These are phyloP conservation scores for Plantago lanceolata DNA, from an alignment of 305 asterid genomes.

Conservation along the genomic window DNA sequence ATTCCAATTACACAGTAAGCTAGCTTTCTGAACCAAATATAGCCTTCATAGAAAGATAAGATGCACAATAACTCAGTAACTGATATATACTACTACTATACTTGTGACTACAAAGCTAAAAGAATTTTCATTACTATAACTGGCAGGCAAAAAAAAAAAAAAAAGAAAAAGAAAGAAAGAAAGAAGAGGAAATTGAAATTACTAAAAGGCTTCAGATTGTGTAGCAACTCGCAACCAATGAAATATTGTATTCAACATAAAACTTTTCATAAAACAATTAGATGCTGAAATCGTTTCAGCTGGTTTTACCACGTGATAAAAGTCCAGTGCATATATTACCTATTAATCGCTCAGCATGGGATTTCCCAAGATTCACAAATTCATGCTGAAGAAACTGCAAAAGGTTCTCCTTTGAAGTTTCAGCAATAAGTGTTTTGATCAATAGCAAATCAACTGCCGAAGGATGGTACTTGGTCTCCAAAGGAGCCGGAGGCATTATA, in stretches of 20 bases:
- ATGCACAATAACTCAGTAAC: not conserved
- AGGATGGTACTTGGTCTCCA: constrained; percentile 88
- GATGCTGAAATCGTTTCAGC: not conserved
- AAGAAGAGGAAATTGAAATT: not conserved
- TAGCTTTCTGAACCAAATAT: not conserved
- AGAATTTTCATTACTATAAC: constrained; percentile 1
- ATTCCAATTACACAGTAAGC: not conserved
- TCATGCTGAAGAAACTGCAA: constrained; percentile 88
- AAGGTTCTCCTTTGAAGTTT: constrained; percentile 65
- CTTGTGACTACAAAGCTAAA: no score
- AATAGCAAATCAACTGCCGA: constrained; percentile 91
- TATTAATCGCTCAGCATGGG: constrained; percentile 75
- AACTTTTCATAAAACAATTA: constrained; percentile 12
- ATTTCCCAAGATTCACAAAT: constrained; percentile 76
- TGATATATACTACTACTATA: no score
- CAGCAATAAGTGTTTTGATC: constrained; percentile 81
- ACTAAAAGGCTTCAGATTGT: constrained; percentile 3
- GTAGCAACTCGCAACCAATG: not conserved
- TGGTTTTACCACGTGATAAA: constrained; percentile 6
- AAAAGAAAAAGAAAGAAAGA: not conserved
- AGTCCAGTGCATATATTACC: constrained; percentile 43
- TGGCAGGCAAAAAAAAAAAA: not conserved
- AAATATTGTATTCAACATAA: constrained; percentile 3
- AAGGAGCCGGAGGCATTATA: constrained; percentile 89
- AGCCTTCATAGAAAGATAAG: not conserved